Percentiles rank a stretch among this genome's conserved stretches.
phyloP scores from a whole-genome alignment of 768 basidiomycete genomes.

The Podaxis sp. region DNA sequence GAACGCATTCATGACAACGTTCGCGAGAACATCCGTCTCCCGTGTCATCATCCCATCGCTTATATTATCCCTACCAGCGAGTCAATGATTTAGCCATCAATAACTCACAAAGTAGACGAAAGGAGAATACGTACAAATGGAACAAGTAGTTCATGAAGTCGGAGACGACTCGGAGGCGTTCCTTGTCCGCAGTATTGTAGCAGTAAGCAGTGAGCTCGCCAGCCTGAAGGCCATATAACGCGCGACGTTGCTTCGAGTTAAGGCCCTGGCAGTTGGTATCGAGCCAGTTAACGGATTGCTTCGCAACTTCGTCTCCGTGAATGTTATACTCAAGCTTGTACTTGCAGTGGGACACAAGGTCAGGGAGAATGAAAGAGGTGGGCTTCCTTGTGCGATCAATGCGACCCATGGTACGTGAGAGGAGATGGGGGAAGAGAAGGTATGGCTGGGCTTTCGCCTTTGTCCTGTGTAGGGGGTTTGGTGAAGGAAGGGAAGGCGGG shows the following conservation, averaged over 20 bases:
- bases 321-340: conserved; percentile 41
- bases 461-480: background rate
- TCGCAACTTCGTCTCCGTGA: conserved; percentile 41
- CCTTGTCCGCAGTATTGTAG: conserved; percentile 51
- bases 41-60: conserved; percentile 74
- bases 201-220: conserved; percentile 64
- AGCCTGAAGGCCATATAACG: conserved; percentile 56
- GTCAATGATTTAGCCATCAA: conserved; percentile 10
- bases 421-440: background rate
- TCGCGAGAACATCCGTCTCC: conserved; percentile 51
- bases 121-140: conserved; percentile 37
- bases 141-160: conserved; percentile 67
- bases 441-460: background rate
- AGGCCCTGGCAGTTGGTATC: conserved; percentile 42
- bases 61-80: conserved; percentile 53
- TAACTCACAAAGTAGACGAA: conserved; percentile 12
- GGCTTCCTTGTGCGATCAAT: conserved; percentile 15
- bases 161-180: conserved; percentile 58
- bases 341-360: conserved; percentile 48
- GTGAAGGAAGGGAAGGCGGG: background rate
- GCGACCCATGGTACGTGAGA: conserved; percentile 7
- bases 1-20: conserved; percentile 69
- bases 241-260: conserved; percentile 36
- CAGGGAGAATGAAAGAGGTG: conserved; percentile 46
- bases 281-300: conserved; percentile 46